Conservation (phyloP, 2,329 filamentous ascomycete genomes). For the Septoria petroselini region DNA sequence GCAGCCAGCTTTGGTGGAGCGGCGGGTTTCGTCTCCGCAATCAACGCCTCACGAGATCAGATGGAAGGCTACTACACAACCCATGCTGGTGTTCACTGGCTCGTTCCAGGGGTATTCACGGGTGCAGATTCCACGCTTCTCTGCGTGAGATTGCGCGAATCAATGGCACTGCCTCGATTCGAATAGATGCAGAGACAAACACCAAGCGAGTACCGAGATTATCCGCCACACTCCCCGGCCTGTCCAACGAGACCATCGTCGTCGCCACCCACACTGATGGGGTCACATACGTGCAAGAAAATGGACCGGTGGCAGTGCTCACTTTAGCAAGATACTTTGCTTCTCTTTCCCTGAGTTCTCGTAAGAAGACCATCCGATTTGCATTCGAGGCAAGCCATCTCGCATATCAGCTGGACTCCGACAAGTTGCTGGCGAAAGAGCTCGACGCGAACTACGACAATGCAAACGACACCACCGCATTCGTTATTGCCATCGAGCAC, state of each 20-base stretch:
- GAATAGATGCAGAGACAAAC: conserved; percentile 10
- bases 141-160: not conserved
- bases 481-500: conserved; percentile 13
- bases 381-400: conserved; percentile 17
- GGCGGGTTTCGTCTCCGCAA: conserved; percentile 13
- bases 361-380: conserved; percentile 10
- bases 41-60: conserved; percentile 10
- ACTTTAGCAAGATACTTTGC: conserved; percentile 10
- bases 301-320: conserved; percentile 10
- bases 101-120: conserved; percentile 12
- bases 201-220: conserved; percentile 9
- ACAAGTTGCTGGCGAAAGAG: conserved; percentile 2
- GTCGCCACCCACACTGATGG: conserved; percentile 15
- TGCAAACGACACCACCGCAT: conserved; percentile 3
- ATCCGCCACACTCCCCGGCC: conserved; percentile 11
- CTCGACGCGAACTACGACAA: conserved; percentile 10
- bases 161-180: conserved; percentile 12
- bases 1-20: conserved; percentile 5
- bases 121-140: too few species aligned
- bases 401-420: conserved; percentile 7
- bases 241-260: conserved; percentile 14
- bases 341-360: conserved; percentile 3
- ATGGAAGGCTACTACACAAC: conserved; percentile 7
- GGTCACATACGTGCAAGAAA: conserved; percentile 15
- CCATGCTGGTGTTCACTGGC: conserved; percentile 10